Evolutionary conservation across 2,329 filamentous ascomycete species (phyloP).

Genomic region (Penicillium polonicum): DNA sequence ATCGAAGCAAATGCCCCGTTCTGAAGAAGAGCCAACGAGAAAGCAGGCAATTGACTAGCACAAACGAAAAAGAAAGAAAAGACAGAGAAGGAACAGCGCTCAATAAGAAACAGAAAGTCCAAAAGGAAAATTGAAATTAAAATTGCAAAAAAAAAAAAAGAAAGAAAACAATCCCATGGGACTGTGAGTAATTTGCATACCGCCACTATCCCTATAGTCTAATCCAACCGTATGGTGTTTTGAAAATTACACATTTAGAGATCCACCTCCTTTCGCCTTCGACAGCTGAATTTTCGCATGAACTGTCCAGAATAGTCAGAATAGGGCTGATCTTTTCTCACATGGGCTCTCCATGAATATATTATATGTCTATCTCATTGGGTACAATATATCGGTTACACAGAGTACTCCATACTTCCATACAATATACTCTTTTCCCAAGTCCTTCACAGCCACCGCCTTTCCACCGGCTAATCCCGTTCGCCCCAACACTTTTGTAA

Average conservation of each 20-base stretch:
- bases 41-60: constrained; percentile 13
- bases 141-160: neutral
- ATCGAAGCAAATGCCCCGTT: constrained; percentile 4
- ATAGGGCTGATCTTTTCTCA: neutral
- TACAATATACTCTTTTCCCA: neutral
- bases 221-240: neutral
- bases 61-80: constrained; percentile 6
- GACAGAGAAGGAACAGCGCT: constrained; percentile 4
- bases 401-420: neutral
- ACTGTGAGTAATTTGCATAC: constrained; percentile 18
- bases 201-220: neutral
- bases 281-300: neutral
- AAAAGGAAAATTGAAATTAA: constrained; percentile 1
- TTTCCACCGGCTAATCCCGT: neutral
- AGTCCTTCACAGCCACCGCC: neutral
- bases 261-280: neutral
- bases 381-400: neutral
- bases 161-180: constrained; percentile 5
- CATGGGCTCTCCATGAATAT: no score
- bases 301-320: neutral
- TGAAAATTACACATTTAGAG: constrained; percentile 1
- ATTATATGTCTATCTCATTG: neutral
- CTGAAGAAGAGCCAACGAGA: constrained; percentile 12
- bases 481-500: constrained; percentile 2
- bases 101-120: constrained; percentile 7